Base-by-base conservation (phyloP, 2,329 filamentous ascomycete genomes). In the Fusarium chaquense region DNA sequence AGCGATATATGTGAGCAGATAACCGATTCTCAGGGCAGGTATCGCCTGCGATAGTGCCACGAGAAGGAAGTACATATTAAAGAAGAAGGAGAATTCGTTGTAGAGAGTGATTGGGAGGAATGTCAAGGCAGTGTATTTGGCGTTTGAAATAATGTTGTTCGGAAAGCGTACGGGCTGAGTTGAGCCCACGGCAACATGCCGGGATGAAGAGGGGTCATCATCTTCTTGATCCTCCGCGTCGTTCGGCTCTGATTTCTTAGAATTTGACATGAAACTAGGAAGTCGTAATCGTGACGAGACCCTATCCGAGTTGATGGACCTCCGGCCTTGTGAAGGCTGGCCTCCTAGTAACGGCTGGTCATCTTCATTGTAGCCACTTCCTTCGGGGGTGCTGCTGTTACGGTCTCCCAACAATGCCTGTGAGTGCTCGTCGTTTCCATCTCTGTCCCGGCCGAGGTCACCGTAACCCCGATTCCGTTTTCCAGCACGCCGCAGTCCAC, bases 41-140 rank as follows among this genome's bases (percentile, higher is more conserved):
- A 99, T 94, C 44, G 93, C 90, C 81, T 99, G 96, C 38, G 95
- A 98, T 51, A 98, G 81, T 9, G 96, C 97, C 51, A 99, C 96
- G 28, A 98, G 89, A 58, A 99, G 85, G 79, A 99, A 99, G 79
- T 99, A 99, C 85, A 98, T 93, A 86, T 99, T 99, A 86, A 99
- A 97, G 82, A 99, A 99, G 84, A 98, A 99, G 63, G 95, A 98
- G 79, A 99, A 99, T 78, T 99, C 96, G 82, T 98, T 98, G 81
- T 98, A 99, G 24, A 99, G 84, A 0, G 96, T 99, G 54, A 95
- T 86, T 4, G 97, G 97, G 16, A 99, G 86, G 80, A 99, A 99
- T 54, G 92, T 97, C 83, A 94, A 91, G 2, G 94, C 90, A 32
- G 95, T 98, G 80, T 99, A 99, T 85, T 98, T 99, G 58, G 96